Evolutionary conservation across 495 filamentous ascomycete genomes (phyloP), one percentile per base, ranked within the genome.

Genomic region (Hypoxylon subgilvum): DNA sequence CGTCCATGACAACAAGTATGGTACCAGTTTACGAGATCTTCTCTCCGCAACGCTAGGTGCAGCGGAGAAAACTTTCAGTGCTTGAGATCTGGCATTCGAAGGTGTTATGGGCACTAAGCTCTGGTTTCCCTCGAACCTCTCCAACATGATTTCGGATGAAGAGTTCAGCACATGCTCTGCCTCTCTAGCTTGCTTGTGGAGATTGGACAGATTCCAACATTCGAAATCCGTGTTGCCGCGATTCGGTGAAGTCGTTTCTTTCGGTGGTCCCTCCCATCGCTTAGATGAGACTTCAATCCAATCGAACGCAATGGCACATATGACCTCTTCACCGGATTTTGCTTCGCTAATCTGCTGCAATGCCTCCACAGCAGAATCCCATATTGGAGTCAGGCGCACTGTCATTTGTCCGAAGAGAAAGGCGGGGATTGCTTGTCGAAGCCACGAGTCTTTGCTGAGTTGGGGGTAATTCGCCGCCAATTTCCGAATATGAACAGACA

Each of bases 401-500:
- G 91, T 94, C 47, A 96, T 82, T 61, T 97, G 82, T 34, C 92
- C 93, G 68, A 97, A 97, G 63, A 89, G 87, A 61, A 91, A 97
- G 10, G 85, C 77, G 1, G 92, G 89, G 22, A 97, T 79, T 4
- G 92, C 79, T 59, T 77, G 79, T 23, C 82, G 74, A 63, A 96
- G 76, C 86, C 87, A 91, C 9, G 78, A 79, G 41, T 80, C 79
- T 65, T 58, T 75, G 61, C 42, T 81, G 64, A 70, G 75, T 69
- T 48, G 82, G 65, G 72, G 84, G 89, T 63, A 87, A 61, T 52
- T 82, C 67, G 39, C 84, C 77, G 72, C 73, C 23, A 97, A 80
- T 60, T 88, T 91, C 27, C 94, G 87, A 32, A 95, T 82, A 49
- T 93, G 86, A 80, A 97, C 93, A 6, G 90, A 84, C 13, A 94